Evolutionary conservation across 768 basidiomycete genomes (phyloP).

Genomic region (Hydnum rufescens): DNA sequence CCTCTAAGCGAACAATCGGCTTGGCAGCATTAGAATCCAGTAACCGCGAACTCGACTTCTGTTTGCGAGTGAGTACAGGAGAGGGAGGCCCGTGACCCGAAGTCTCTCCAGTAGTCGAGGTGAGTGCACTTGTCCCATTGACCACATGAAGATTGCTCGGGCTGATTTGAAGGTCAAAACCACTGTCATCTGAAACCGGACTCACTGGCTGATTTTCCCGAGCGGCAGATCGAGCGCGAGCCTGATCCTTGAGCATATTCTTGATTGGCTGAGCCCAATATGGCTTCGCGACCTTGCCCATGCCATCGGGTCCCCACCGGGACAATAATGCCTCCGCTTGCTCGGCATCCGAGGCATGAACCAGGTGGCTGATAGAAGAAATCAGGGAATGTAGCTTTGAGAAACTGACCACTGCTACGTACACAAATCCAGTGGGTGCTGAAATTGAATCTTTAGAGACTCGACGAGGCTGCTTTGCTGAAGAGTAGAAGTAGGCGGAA

Average conservation of each 20-base stretch:
- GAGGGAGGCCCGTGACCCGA: no score
- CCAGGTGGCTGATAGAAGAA: slow-evolving; percentile 41
- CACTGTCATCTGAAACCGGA: not conserved
- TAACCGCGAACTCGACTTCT: no score
- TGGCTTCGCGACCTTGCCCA: slow-evolving; percentile 80
- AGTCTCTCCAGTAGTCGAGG: no score
- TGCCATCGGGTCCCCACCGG: slow-evolving; percentile 74
- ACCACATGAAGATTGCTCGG: slow-evolving; percentile 50
- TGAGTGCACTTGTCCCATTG: slow-evolving; percentile 54
- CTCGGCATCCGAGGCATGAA: slow-evolving; percentile 80
- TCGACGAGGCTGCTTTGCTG: slow-evolving; percentile 34
- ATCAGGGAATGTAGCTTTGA: no score
- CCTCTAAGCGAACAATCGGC: no score
- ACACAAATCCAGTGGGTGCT: slow-evolving; percentile 67
- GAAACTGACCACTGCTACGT: slow-evolving; percentile 20
- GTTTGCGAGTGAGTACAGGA: no score
- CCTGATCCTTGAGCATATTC: slow-evolving; percentile 42
- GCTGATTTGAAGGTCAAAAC: not conserved
- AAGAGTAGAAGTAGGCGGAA: slow-evolving; percentile 5
- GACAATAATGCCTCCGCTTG: slow-evolving; percentile 72
- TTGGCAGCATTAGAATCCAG: no score
- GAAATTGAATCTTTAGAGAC: slow-evolving; percentile 85
- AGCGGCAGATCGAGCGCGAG: slow-evolving; percentile 35
- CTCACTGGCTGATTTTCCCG: not conserved
- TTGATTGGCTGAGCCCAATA: slow-evolving; percentile 81